phyloP scores from a whole-genome alignment of 2,329 filamentous ascomycete genomes.

The Ascochyta rabiei region DNA sequence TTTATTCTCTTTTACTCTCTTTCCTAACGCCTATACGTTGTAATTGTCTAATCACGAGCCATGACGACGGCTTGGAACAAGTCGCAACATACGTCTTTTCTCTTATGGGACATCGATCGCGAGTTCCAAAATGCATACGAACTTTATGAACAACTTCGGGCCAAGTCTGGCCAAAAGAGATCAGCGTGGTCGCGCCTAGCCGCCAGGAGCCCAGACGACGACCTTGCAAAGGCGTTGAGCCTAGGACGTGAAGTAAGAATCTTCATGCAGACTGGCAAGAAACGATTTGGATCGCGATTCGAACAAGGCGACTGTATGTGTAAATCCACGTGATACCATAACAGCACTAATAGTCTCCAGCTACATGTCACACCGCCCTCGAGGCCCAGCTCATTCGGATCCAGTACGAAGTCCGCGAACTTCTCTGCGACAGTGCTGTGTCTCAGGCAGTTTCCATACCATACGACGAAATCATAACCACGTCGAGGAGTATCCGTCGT shows the following conservation, averaged over 20 bases:
- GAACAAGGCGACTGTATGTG: conserved; percentile 43
- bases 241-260: conserved; percentile 36
- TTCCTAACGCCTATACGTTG: neutral
- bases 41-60: conserved; percentile 1
- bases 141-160: conserved; percentile 40
- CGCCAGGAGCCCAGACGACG: conserved; percentile 32
- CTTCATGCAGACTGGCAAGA: conserved; percentile 35
- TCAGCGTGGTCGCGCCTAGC: conserved; percentile 36
- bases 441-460: conserved; percentile 28
- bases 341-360: conserved; percentile 28
- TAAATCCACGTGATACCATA: neutral
- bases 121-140: conserved; percentile 44
- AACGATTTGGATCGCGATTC: conserved; percentile 36
- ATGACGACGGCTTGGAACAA: conserved; percentile 34
- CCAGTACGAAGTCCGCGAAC: conserved; percentile 42
- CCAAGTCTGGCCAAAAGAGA: conserved; percentile 26
- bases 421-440: conserved; percentile 37
- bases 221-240: conserved; percentile 33
- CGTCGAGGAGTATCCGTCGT: conserved; percentile 41
- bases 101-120: conserved; percentile 46
- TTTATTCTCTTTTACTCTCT: neutral
- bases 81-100: conserved; percentile 38
- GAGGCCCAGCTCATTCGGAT: conserved; percentile 41
- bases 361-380: conserved; percentile 39
- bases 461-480: conserved; percentile 37